Conservation (phyloP, 2,329 filamentous ascomycete species). For the Penicillium rolfsii region DNA sequence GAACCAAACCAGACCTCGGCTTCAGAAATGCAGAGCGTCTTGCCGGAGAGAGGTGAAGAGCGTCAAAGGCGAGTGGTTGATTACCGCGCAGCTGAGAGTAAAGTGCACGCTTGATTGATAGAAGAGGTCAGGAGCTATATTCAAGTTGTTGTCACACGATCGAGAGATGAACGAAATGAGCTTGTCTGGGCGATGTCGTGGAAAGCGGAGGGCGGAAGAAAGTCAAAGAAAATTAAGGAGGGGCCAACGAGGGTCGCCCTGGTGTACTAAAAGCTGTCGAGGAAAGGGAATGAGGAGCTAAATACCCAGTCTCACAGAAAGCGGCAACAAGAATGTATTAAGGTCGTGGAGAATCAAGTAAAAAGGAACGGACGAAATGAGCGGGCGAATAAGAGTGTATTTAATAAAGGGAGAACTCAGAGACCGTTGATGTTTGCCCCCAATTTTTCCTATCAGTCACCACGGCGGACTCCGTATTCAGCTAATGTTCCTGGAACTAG, state of each 20-base stretch:
- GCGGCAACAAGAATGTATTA: not conserved
- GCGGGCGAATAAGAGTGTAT: slow-evolving; percentile 4
- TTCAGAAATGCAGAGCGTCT: not conserved
- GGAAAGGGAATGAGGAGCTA: not conserved
- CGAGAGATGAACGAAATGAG: not conserved
- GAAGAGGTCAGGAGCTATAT: not conserved
- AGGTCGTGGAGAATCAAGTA: not conserved
- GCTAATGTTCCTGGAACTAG: not conserved
- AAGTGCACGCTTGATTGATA: not conserved
- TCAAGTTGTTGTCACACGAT: not conserved
- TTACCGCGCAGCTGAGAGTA: not conserved
- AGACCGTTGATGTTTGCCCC: not conserved
- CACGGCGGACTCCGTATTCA: not conserved
- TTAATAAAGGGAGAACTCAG: not conserved
- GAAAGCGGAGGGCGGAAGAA: not conserved
- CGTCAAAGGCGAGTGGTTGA: not conserved
- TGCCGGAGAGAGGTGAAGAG: not conserved
- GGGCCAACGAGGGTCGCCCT: not conserved
- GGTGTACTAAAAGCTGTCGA: not conserved
- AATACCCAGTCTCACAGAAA: not conserved
- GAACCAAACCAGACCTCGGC: not conserved
- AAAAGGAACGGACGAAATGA: slow-evolving; percentile 2
- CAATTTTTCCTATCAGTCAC: not conserved
- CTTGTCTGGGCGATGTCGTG: not conserved
- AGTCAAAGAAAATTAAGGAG: not conserved